Evolutionary conservation across 2,329 filamentous ascomycete species (phyloP).

Genomic region (Aspergillus alliaceus): DNA sequence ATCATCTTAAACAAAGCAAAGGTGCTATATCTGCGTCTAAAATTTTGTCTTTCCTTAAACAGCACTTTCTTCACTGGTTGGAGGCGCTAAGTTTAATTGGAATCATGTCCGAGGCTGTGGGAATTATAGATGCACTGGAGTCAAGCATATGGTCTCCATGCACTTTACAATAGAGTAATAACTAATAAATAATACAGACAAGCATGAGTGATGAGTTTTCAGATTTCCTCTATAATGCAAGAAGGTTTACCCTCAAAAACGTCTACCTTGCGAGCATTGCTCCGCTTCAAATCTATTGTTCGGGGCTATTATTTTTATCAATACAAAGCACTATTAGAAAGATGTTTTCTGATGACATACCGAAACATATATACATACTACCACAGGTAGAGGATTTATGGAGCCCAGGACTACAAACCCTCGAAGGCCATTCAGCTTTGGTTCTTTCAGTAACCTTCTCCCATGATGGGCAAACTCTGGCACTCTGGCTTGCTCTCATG

Average conservation of each 20-base stretch:
- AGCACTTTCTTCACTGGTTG: constrained; percentile 6
- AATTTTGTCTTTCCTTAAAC: background rate
- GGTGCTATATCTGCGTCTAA: background rate
- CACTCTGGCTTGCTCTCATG: background rate
- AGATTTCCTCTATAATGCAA: background rate
- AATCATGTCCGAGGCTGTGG: background rate
- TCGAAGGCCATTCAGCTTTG: too few species aligned
- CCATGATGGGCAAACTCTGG: background rate
- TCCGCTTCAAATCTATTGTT: background rate
- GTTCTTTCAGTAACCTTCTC: background rate
- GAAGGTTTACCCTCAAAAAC: background rate
- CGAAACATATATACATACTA: background rate
- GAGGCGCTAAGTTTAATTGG: constrained; percentile 2
- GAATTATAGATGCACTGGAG: background rate
- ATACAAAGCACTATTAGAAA: background rate
- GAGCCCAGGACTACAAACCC: background rate
- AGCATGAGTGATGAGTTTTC: background rate
- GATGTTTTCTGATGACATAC: background rate
- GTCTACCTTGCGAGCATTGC: background rate
- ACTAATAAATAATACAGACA: background rate
- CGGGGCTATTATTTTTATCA: background rate
- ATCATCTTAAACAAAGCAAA: background rate
- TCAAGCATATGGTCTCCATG: background rate
- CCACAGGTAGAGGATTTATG: background rate
- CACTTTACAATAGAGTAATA: background rate